Evolutionary conservation across 495 filamentous ascomycete genomes (phyloP).

Genomic region (Pyronema domesticum): DNA sequence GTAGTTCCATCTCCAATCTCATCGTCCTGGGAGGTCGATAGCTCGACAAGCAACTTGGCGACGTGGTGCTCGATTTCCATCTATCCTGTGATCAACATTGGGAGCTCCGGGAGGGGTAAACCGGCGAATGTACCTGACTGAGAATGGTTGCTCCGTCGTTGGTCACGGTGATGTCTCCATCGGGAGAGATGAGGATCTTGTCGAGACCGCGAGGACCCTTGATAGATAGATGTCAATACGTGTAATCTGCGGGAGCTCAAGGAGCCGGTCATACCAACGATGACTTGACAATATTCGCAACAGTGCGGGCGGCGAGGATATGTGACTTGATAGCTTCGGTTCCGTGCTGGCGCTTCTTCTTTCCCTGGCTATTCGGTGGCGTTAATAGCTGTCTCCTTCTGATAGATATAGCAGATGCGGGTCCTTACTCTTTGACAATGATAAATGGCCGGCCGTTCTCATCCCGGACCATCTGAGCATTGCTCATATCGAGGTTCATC

Average conservation of each 20-base stretch:
- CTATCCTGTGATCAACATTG: conserved; percentile 23
- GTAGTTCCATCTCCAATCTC: conserved; percentile 98
- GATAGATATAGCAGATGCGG: not conserved
- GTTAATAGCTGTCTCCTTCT: conserved; percentile 5
- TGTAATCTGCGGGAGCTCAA: not conserved
- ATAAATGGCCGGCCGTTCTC: conserved; percentile 96
- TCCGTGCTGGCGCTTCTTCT: conserved; percentile 91
- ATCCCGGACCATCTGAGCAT: conserved; percentile 67
- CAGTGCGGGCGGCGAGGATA: conserved; percentile 87
- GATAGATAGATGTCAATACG: conserved; percentile 1
- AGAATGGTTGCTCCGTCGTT: conserved; percentile 98
- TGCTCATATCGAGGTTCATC: conserved; percentile 26
- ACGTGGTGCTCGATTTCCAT: conserved; percentile 99
- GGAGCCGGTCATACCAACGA: conserved; percentile 38
- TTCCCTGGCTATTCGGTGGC: conserved; percentile 55
- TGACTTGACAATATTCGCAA: conserved; percentile 92
- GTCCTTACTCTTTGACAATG: conserved; percentile 82
- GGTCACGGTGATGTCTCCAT: conserved; percentile 97
- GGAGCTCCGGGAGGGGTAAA: conserved; percentile 3
- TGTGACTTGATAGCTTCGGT: conserved; percentile 95
- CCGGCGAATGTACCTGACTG: conserved; percentile 41
- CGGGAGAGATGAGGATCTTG: conserved; percentile 97
- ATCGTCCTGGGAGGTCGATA: conserved; percentile 98
- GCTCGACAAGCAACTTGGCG: conserved; percentile 85
- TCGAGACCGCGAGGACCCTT: conserved; percentile 88